These are phyloP conservation scores for Piloderma croceum DNA, from an alignment of 768 basidiomycete species.

Conservation along the genomic window DNA sequence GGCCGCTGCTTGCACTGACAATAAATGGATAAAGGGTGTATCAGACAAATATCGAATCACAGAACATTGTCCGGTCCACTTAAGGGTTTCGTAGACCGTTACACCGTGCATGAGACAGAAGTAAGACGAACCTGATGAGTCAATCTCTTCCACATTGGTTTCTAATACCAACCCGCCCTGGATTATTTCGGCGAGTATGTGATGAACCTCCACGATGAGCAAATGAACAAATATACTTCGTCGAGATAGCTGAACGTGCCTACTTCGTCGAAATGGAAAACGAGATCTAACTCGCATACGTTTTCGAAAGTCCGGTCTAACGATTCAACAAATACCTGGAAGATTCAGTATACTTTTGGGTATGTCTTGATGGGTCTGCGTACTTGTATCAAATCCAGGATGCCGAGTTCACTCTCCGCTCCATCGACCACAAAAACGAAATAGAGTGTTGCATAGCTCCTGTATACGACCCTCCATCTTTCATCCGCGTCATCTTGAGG, in stretches of 20 bases:
- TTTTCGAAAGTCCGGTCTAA: conserved; percentile 96
- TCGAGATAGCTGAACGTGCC: conserved; percentile 13
- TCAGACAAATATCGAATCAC: no score
- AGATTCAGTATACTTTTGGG: conserved; percentile 1
- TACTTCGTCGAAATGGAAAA: conserved; percentile 98
- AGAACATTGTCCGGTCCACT: no score
- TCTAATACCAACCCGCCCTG: conserved; percentile 96
- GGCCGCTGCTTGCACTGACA: conserved; percentile 61
- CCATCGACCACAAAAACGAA: conserved; percentile 97
- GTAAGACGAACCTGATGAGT: conserved; percentile 46
- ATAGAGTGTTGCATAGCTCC: conserved; percentile 93
- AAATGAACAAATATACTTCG: no score
- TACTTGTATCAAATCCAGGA: conserved; percentile 95
- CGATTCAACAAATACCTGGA: conserved; percentile 93
- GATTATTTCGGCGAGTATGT: conserved; percentile 92
- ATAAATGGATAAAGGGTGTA: conserved; percentile 6
- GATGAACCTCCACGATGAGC: no score
- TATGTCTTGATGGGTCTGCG: neutral
- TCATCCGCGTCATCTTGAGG: conserved; percentile 47
- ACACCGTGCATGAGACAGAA: conserved; percentile 8
- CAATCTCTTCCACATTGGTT: conserved; percentile 87
- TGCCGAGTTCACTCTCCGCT: conserved; percentile 94
- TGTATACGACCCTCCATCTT: conserved; percentile 83
- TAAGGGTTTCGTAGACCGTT: no score
- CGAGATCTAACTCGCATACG: conserved; percentile 95